Percentiles rank a stretch among this genome's conserved stretches.
Evolutionary conservation across 129 eudicot species (phyloP).

Genomic region (Centella asiatica): DNA sequence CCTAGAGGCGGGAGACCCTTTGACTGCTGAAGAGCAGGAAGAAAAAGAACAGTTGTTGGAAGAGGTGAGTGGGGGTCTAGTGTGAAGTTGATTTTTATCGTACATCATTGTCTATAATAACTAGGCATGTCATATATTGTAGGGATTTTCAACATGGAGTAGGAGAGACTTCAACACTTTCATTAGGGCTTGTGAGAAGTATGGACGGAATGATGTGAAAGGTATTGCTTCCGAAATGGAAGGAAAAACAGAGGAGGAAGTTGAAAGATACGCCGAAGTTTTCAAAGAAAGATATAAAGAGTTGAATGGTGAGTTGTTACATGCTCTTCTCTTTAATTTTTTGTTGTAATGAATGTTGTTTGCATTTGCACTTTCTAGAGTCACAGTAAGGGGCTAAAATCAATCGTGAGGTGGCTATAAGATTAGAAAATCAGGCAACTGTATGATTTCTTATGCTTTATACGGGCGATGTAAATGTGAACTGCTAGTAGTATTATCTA

Average conservation of each 20-base stretch:
- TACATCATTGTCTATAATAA: not conserved
- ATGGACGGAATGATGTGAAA: slow-evolving; percentile 69
- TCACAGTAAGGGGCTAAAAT: too few species aligned
- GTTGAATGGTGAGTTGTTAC: slow-evolving; percentile 49
- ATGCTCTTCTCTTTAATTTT: not conserved
- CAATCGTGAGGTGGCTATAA: too few species aligned
- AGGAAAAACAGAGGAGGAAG: slow-evolving; percentile 85
- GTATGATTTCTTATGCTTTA: not conserved
- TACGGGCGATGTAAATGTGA: not conserved
- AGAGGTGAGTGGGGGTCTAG: slow-evolving; percentile 40
- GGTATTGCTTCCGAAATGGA: slow-evolving; percentile 93
- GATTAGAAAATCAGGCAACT: not conserved
- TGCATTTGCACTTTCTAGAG: too few species aligned
- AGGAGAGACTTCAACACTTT: slow-evolving; percentile 86
- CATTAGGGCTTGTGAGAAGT: slow-evolving; percentile 96
- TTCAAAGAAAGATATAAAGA: slow-evolving; percentile 94
- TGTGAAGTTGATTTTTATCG: not conserved
- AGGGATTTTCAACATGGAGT: slow-evolving; percentile 96
- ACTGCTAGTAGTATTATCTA: slow-evolving; percentile 2
- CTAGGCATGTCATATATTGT: slow-evolving; percentile 5
- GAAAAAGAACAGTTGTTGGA: slow-evolving; percentile 82
- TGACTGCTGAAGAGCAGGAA: slow-evolving; percentile 97
- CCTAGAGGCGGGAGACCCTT: slow-evolving; percentile 77
- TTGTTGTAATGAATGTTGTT: not conserved
- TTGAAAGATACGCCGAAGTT: slow-evolving; percentile 91